Evolutionary conservation across 805 yeast species (phyloP).

Genomic region (Wickerhamiella slavikovae): DNA sequence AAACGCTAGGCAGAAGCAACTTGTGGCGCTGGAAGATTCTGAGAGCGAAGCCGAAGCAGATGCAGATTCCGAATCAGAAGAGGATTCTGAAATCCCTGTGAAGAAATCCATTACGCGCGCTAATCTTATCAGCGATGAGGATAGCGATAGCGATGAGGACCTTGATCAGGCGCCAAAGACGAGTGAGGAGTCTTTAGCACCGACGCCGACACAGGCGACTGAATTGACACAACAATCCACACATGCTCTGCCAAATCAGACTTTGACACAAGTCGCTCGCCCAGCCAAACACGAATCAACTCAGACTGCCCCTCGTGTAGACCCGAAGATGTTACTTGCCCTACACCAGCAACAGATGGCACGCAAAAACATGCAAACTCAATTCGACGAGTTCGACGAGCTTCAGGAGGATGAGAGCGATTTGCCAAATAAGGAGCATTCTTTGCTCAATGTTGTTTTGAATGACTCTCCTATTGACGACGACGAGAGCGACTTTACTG

Average conservation of each 20-base stretch:
- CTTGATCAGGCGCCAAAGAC: no score
- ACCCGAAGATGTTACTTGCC: not conserved
- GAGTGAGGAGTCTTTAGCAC: no score
- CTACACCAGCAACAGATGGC: not conserved
- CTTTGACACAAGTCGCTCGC: no score
- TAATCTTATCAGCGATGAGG: not conserved
- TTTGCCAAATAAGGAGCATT: no score
- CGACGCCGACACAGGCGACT: no score
- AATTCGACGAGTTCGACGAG: no score
- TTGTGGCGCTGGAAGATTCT: not conserved
- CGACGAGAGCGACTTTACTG: not conserved
- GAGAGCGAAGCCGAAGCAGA: not conserved
- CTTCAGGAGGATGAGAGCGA: no score
- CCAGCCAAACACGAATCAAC: not conserved
- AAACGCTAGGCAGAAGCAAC: not conserved
- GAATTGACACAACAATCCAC: not conserved
- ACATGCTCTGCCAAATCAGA: not conserved
- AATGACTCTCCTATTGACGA: no score
- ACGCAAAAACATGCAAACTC: no score
- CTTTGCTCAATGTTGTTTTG: no score
- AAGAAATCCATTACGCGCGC: not conserved
- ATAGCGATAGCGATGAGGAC: not conserved
- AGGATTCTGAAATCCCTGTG: not conserved
- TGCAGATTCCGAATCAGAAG: not conserved
- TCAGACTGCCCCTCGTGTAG: not conserved